These are phyloP conservation scores for Datura wrightii DNA, from an alignment of 257 asterid species.

Conservation along the genomic window DNA sequence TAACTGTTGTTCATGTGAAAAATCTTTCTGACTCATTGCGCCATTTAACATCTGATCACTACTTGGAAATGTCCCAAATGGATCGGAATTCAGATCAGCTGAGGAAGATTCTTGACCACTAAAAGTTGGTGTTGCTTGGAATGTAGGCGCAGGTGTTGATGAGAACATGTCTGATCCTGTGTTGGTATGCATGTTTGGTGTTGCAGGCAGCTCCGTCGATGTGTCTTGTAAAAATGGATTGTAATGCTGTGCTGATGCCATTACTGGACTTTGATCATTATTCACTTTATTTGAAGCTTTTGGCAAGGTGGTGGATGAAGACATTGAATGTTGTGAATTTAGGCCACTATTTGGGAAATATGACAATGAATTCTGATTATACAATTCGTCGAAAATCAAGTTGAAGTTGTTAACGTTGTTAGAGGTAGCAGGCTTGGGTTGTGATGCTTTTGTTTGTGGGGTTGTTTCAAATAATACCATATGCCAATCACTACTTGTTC, in stretches of 20 bases:
- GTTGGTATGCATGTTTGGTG: background rate
- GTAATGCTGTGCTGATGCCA: slow-evolving; percentile 41
- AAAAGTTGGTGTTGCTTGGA: slow-evolving; percentile 60
- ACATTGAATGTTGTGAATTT: background rate
- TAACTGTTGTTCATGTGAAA: slow-evolving; percentile 57
- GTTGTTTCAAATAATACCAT: slow-evolving; percentile 43
- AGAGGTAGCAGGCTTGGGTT: background rate
- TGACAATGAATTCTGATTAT: slow-evolving; percentile 22
- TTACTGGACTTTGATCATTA: slow-evolving; percentile 26
- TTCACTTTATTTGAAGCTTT: background rate
- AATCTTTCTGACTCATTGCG: slow-evolving; percentile 48
- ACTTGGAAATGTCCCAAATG: slow-evolving; percentile 48
- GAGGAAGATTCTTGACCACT: slow-evolving; percentile 43
- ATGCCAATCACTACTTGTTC: slow-evolving; percentile 44
- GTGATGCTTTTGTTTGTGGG: slow-evolving; percentile 6
- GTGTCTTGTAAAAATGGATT: slow-evolving; percentile 71
- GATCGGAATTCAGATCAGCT: slow-evolving; percentile 54
- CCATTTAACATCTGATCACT: slow-evolving; percentile 41
- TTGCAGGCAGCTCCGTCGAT: slow-evolving; percentile 4
- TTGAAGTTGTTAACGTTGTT: background rate
- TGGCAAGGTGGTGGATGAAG: background rate
- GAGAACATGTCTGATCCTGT: background rate
- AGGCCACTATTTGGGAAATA: background rate
- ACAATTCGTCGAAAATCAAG: slow-evolving; percentile 31
- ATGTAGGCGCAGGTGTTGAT: slow-evolving; percentile 42